Percentiles rank a stretch among this genome's conserved stretches.
Evolutionary conservation across 2,329 filamentous ascomycete genomes (phyloP).

Genomic region (Xylariaceae sp.): DNA sequence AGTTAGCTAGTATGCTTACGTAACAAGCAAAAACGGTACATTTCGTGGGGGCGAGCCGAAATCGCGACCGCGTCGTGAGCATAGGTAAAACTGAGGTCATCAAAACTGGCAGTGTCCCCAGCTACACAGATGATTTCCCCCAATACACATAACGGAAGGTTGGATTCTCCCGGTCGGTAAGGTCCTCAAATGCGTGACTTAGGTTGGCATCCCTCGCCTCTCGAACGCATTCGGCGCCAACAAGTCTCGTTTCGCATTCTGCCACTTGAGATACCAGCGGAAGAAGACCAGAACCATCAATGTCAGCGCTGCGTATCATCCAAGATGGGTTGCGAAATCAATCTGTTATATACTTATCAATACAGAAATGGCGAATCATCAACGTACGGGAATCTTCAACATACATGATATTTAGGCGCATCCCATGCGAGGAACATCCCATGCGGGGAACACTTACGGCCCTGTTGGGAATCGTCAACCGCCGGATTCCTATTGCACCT

Average conservation of each 20-base stretch:
- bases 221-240: slow-evolving; percentile 29
- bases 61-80: no score
- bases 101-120: no score
- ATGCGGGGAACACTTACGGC: slow-evolving; percentile 59
- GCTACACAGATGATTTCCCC: background rate
- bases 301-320: slow-evolving; percentile 61
- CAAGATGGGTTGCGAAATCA: slow-evolving; percentile 65
- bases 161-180: slow-evolving; percentile 36
- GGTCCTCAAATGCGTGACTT: slow-evolving; percentile 35
- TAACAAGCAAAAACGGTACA: no score
- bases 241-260: slow-evolving; percentile 47
- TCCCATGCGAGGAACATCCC: slow-evolving; percentile 57
- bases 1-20: no score
- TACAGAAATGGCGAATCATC: background rate
- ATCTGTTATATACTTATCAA: slow-evolving; percentile 35
- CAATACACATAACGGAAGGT: slow-evolving; percentile 36
- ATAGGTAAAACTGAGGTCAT: no score
- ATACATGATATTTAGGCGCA: slow-evolving; percentile 56
- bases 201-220: slow-evolving; percentile 29
- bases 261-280: slow-evolving; percentile 51
- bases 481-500: background rate
- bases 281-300: slow-evolving; percentile 54
- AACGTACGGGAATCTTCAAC: background rate
- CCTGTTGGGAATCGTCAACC: slow-evolving; percentile 34
- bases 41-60: no score